A percentile compares a stretch with the other conserved stretches of the same genome.
Evolutionary conservation across 768 basidiomycete species (phyloP).

Genomic region (Amanita molliuscula): DNA sequence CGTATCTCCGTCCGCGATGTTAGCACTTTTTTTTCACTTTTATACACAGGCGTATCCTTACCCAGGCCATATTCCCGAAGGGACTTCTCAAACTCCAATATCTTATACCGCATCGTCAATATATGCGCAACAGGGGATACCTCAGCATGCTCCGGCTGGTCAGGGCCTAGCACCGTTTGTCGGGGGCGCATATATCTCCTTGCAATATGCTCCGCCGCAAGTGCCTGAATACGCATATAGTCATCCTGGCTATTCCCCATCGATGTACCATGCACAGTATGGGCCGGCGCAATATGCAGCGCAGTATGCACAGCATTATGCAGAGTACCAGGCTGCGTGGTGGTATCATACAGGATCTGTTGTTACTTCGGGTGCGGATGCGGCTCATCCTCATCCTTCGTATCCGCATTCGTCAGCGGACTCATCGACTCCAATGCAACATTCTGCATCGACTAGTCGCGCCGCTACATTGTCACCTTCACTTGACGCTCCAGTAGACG

Average conservation of each 20-base stretch:
- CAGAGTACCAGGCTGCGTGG: conserved; percentile 40
- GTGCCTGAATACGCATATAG: conserved; percentile 26
- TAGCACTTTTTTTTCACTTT: conserved; percentile 29
- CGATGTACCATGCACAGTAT: conserved; percentile 29
- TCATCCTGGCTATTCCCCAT: conserved; percentile 21
- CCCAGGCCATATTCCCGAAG: conserved; percentile 23
- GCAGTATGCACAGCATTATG: conserved; percentile 26
- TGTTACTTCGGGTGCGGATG: conserved; percentile 14
- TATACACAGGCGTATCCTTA: conserved; percentile 29
- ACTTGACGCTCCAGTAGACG: background rate
- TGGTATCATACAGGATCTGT: conserved; percentile 33
- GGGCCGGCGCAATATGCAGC: conserved; percentile 23
- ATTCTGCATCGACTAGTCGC: conserved; percentile 10
- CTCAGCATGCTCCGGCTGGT: conserved; percentile 17
- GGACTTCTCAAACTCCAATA: conserved; percentile 15
- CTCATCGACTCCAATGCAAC: conserved; percentile 11
- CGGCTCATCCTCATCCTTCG: conserved; percentile 9
- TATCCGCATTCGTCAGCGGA: conserved; percentile 18
- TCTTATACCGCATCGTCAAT: conserved; percentile 16
- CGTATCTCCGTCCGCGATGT: conserved; percentile 12
- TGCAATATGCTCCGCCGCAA: conserved; percentile 24
- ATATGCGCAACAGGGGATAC: conserved; percentile 17
- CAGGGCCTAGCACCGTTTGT: conserved; percentile 15
- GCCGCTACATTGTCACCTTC: background rate
- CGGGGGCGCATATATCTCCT: conserved; percentile 20